These are phyloP conservation scores for Cordyceps farinosa DNA, from an alignment of 2,329 filamentous ascomycete genomes.

Conservation along the genomic window DNA sequence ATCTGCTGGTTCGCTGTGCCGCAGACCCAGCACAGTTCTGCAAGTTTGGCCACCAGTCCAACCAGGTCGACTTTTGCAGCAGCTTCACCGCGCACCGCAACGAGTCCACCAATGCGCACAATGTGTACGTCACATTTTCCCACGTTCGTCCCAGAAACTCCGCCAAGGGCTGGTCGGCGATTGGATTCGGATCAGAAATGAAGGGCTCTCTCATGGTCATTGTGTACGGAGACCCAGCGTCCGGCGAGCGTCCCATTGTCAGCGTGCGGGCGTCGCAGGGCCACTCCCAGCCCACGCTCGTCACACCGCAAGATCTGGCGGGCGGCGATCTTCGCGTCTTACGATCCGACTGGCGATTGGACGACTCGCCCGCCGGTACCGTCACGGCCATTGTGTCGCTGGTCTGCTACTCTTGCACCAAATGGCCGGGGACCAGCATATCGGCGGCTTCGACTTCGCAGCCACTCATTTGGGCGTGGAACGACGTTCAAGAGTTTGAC, in stretches of 20 bases:
- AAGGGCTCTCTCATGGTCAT: slow-evolving; percentile 24
- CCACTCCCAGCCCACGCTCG: slow-evolving; percentile 16
- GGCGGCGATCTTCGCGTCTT: slow-evolving; percentile 20
- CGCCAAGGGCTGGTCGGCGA: slow-evolving; percentile 21
- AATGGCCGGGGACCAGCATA: slow-evolving; percentile 21
- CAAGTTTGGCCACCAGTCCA: slow-evolving; percentile 18
- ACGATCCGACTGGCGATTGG: slow-evolving; percentile 16
- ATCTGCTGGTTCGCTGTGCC: not conserved
- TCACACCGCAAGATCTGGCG: slow-evolving; percentile 5
- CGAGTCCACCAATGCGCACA: slow-evolving; percentile 20
- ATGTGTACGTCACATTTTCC: slow-evolving; percentile 21
- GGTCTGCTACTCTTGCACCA: slow-evolving; percentile 26
- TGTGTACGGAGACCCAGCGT: slow-evolving; percentile 22
- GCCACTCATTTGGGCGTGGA: slow-evolving; percentile 28
- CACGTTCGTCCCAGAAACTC: slow-evolving; percentile 1
- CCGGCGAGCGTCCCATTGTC: slow-evolving; percentile 16
- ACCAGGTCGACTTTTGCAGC: slow-evolving; percentile 22
- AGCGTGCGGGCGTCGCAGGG: slow-evolving; percentile 20
- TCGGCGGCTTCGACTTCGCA: slow-evolving; percentile 22
- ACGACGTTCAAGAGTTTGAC: slow-evolving; percentile 23
- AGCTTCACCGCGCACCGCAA: slow-evolving; percentile 22
- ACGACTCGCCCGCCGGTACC: not conserved
- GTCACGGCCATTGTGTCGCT: slow-evolving; percentile 20
- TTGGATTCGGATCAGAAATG: slow-evolving; percentile 22
- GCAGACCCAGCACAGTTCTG: slow-evolving; percentile 22